A percentile compares a stretch with the other conserved stretches of the same genome.
phyloP scores from a whole-genome alignment of 208 protist genomes.

The Wallacemonas sp. region DNA sequence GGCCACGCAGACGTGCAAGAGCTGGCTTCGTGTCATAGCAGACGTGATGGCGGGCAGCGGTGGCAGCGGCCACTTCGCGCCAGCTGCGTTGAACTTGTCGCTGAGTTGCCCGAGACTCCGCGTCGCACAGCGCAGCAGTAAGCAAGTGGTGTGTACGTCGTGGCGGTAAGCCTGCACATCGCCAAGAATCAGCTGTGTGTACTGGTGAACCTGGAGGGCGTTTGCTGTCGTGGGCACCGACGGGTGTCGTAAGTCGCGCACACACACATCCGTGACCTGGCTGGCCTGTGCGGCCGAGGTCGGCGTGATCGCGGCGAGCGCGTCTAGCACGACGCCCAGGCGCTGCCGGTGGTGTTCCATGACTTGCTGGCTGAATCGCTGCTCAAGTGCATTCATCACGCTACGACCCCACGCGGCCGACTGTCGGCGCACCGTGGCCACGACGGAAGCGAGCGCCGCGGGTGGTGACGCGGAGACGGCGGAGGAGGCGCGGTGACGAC shows the following conservation, averaged over 20 bases:
- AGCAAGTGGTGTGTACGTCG: conserved; percentile 50
- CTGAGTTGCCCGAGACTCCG: conserved; percentile 36
- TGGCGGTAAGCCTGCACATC: conserved; percentile 62
- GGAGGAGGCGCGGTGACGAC: not conserved
- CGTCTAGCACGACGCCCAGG: conserved; percentile 36
- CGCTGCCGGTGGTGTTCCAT: conserved; percentile 68
- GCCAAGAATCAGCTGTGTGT: conserved; percentile 46
- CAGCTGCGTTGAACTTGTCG: conserved; percentile 25
- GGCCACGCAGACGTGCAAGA: conserved; percentile 72
- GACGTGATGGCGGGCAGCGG: conserved; percentile 66
- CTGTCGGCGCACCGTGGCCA: conserved; percentile 15
- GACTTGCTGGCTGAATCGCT: conserved; percentile 51
- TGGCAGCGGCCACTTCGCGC: conserved; percentile 42
- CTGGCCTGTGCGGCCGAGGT: conserved; percentile 16
- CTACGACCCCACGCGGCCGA: conserved; percentile 45
- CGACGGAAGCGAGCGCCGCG: not conserved
- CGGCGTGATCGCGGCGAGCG: conserved; percentile 36
- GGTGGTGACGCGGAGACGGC: not conserved
- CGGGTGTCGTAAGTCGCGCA: conserved; percentile 5
- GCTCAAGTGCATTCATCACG: conserved; percentile 42
- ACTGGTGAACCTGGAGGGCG: conserved; percentile 41
- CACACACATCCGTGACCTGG: conserved; percentile 23
- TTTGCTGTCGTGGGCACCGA: conserved; percentile 27
- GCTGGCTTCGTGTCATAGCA: conserved; percentile 45
- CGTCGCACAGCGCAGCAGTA: conserved; percentile 48